These are phyloP conservation scores for Ophiostoma ulmi DNA, from an alignment of 2,329 filamentous ascomycete species.

Conservation along the genomic window DNA sequence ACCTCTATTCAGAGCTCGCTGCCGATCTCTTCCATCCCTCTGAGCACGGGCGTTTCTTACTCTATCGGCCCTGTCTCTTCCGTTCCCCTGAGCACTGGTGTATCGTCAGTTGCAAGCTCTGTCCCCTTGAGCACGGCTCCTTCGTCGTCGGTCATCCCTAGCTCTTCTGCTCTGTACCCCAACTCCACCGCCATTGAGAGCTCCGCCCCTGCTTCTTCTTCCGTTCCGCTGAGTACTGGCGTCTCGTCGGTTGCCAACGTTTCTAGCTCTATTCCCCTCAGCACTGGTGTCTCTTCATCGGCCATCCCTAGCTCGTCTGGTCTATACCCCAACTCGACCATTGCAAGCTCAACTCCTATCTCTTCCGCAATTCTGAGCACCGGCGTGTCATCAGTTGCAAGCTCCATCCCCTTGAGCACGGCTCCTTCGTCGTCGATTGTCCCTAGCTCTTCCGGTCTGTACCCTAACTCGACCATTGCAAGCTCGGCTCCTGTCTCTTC, in stretches of 20 bases:
- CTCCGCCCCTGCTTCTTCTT: background rate
- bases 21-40: background rate
- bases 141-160: background rate
- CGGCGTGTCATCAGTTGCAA: background rate
- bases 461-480: background rate
- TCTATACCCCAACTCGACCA: background rate
- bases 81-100: slow-evolving; percentile 4
- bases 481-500: background rate
- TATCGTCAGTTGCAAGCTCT: background rate
- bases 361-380: background rate
- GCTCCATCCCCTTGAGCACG: background rate
- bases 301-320: background rate
- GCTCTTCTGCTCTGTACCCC: background rate
- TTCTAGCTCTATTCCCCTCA: background rate
- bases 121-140: background rate
- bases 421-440: background rate
- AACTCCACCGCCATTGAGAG: background rate
- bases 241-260: background rate
- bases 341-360: background rate
- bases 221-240: background rate
- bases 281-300: background rate
- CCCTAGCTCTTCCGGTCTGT: background rate
- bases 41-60: slow-evolving; percentile 1
- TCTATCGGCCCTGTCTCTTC: background rate
- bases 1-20: background rate